These are phyloP conservation scores for Ascochyta clinopodiicola DNA, from an alignment of 2,329 filamentous ascomycete genomes.

Conservation along the genomic window DNA sequence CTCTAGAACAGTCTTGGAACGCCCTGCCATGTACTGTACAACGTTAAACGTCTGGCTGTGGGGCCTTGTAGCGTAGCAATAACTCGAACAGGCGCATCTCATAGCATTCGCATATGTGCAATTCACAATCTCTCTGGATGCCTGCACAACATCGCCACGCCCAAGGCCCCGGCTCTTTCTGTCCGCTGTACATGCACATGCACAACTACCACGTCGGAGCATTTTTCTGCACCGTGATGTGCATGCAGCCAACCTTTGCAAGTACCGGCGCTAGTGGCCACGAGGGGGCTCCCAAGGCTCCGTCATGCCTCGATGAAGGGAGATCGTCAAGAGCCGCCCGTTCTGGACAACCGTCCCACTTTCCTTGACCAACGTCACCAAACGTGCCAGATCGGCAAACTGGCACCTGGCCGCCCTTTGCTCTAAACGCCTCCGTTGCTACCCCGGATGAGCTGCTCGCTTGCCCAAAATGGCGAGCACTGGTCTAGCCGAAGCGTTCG, in stretches of 20 bases:
- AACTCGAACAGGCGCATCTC: neutral
- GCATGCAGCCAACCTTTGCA: conserved; percentile 6
- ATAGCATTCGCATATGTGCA: conserved; percentile 4
- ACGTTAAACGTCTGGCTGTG: conserved; percentile 12
- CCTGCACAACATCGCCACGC: neutral
- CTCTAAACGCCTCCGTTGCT: neutral
- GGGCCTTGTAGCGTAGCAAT: conserved; percentile 5
- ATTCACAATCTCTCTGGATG: no score
- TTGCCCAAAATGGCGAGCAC: conserved; percentile 4
- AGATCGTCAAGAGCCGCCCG: conserved; percentile 8
- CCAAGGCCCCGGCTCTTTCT: neutral
- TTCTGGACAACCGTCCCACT: neutral
- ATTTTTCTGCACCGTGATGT: conserved; percentile 10
- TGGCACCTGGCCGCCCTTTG: neutral
- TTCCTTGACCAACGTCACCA: conserved; percentile 2
- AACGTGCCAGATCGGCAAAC: conserved; percentile 5
- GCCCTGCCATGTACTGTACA: conserved; percentile 2
- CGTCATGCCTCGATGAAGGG: conserved; percentile 1
- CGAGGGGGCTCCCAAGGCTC: conserved; percentile 8
- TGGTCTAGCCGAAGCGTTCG: conserved; percentile 21
- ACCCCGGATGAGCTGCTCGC: neutral
- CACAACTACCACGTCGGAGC: neutral
- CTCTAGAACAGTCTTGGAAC: conserved; percentile 14
- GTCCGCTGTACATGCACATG: neutral
- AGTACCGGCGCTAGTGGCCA: conserved; percentile 17